Evolutionary conservation across 2,329 filamentous ascomycete species (phyloP).

Genomic region (Penicillium sp.): DNA sequence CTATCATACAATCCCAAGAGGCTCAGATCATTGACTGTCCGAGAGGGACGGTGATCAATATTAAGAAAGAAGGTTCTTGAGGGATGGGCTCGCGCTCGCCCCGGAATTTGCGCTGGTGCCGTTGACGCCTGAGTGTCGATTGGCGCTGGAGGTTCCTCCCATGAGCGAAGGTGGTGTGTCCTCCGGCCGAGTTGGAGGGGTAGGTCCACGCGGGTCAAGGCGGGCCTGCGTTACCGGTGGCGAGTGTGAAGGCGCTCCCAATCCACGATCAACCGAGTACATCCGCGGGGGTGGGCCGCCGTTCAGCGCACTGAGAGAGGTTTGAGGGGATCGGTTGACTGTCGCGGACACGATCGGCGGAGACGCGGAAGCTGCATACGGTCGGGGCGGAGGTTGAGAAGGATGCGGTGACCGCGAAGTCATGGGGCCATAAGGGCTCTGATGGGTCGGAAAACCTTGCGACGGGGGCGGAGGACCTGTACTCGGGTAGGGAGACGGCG

Average conservation of each 20-base stretch:
- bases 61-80: constrained; percentile 67
- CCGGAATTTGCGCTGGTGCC: constrained; percentile 45
- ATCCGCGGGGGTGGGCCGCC: constrained; percentile 37
- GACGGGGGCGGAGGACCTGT: constrained; percentile 33
- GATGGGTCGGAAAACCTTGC: constrained; percentile 34
- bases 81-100: constrained; percentile 74
- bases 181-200: constrained; percentile 32
- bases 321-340: constrained; percentile 38
- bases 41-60: constrained; percentile 37
- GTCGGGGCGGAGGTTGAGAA: constrained; percentile 31
- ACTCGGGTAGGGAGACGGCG: constrained; percentile 32
- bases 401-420: constrained; percentile 35
- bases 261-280: constrained; percentile 39
- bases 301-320: constrained; percentile 35
- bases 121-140: constrained; percentile 28
- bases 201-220: constrained; percentile 35
- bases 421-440: constrained; percentile 39
- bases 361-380: constrained; percentile 39
- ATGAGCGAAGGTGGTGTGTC: constrained; percentile 26
- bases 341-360: constrained; percentile 39
- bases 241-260: constrained; percentile 35
- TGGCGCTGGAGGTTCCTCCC: constrained; percentile 26
- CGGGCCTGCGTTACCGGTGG: constrained; percentile 36
- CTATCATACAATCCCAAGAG: constrained; percentile 18
- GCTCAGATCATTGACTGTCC: background rate